Evolutionary conservation across 2,329 filamentous ascomycete species (phyloP), one percentile per base, ranked within the genome.

Genomic region (Tolypocladium ovalisporum): DNA sequence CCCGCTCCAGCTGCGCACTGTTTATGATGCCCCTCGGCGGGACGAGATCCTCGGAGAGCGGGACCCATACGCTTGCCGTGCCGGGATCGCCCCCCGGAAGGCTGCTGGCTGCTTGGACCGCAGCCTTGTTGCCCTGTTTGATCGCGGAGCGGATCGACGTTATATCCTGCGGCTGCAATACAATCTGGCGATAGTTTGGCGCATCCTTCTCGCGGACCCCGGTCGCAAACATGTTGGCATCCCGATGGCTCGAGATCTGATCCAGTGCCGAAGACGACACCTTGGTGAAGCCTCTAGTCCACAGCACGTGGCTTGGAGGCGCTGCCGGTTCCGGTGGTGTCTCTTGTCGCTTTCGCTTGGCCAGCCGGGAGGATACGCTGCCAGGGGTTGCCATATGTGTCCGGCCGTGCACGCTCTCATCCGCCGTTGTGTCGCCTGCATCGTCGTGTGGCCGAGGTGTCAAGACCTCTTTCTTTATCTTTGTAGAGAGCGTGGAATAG

Each of bases 1-100:
- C 93, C 63, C 91, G 90, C 72, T 97, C 93, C 19, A 97, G 79
- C 70, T 97, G 94, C 1, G 88, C 85, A 54, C 89, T 92, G 71
- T 97, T 97, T 71, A 97, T 89, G 65, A 97, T 96, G 24, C 86
- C 90, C 64, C 86, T 89, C 0, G 94, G 93, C 2, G 93, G 90
- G 2, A 93, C 79, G 32, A 96, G 77, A 58, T 97, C 90, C 54
- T 86, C 81, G 2, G 83, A 87, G 57, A 88, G 81, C 10, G 88
- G 84, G 8, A 93, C 74, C 77, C 81, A 83, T 24, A 88, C 76
- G 58, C 75, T 80, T 8, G 79, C 76, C 2, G 77, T 77, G 49
- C 76, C 79, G 4, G 80, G 76, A 55, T 86, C 84, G 22, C 79
- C 79, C 22, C 82, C 82, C 0, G 84, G 76, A 47, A 88, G 81